Base-by-base conservation (phyloP, 345 rosid genomes). In the Gossypium bickii region DNA sequence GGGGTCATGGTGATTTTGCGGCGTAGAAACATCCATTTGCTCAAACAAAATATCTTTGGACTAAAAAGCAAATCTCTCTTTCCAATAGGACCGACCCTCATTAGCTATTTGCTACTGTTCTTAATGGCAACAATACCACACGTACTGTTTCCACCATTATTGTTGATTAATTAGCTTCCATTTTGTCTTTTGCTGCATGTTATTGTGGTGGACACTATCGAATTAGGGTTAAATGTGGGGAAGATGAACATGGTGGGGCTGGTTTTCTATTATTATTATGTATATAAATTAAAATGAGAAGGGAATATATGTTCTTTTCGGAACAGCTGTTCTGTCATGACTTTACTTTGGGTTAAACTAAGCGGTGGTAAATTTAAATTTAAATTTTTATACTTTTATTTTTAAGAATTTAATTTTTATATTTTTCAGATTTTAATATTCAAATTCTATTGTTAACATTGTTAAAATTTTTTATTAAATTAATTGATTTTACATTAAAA, bases 1-100 rank as follows among this genome's bases (percentile, higher is more conserved):
- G 71, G 76, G 74, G 44, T 76, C 76, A 22, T 17, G 1, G 55
- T 34, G 38, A 74, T 75, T 82, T 55, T 68, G 70, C 63, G 78
- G 81, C 76, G 67, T 63, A 6, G 41, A 34, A 34, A 34, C 41
- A 34, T 34, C 41, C 41, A 34, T 34, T 34, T 7, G 1, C 0
- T 34, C 41, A 34, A 34, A 1, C 41, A 34, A 34, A 34, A 34
- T 34, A 34, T 34, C 7, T 5, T 5, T 34, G 41, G 41, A 34
- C 41, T 34, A 34, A 5, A 34, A 34, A 34, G 4, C 41, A 34
- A 34, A 34, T 7, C 41, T 34, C 7, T 5, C 41, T 5, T 34
- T 34, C 7, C 41, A 34, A 34, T 5, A 34, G 41, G 41, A 5
- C 41, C 41, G 7, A 34, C 41, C 41, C 41, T 34, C 41, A 34